Evolutionary conservation across 2,329 filamentous ascomycete genomes (phyloP).

Genomic region (Albophoma yamanashiensis): DNA sequence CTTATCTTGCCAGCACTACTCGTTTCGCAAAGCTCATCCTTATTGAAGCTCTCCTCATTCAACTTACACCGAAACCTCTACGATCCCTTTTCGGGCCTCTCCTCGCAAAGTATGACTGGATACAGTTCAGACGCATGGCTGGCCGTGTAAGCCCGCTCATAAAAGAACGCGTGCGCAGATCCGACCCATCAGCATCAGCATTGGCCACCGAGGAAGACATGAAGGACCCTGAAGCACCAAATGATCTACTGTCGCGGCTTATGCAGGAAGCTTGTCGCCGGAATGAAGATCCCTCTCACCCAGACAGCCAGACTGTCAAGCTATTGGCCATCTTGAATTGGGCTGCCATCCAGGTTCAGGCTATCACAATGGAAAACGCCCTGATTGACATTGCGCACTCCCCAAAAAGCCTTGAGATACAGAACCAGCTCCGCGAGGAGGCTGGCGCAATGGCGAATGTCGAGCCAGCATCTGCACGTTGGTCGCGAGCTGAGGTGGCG

Average conservation of each 20-base stretch:
- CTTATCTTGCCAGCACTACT: neutral
- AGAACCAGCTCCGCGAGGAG: neutral
- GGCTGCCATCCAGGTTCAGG: neutral
- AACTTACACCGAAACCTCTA: neutral
- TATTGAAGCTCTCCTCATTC: neutral
- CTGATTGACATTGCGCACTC: neutral
- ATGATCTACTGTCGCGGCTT: neutral
- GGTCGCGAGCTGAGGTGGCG: neutral
- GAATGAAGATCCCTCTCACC: neutral
- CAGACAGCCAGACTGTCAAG: neutral
- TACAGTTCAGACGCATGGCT: neutral
- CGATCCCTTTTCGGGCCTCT: neutral
- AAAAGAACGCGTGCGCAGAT: neutral
- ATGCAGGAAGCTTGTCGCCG: neutral
- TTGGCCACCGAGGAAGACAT: neutral
- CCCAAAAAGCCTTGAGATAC: neutral
- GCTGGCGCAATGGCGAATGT: neutral
- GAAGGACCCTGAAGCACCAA: neutral
- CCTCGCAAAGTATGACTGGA: neutral
- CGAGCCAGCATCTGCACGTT: neutral
- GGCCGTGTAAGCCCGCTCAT: neutral
- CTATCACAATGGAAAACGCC: neutral
- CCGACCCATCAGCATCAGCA: neutral
- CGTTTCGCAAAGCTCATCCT: neutral
- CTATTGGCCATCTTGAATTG: neutral